Evolutionary conservation across 345 rosid genomes (phyloP).

Genomic region (Iberis pinnata): DNA sequence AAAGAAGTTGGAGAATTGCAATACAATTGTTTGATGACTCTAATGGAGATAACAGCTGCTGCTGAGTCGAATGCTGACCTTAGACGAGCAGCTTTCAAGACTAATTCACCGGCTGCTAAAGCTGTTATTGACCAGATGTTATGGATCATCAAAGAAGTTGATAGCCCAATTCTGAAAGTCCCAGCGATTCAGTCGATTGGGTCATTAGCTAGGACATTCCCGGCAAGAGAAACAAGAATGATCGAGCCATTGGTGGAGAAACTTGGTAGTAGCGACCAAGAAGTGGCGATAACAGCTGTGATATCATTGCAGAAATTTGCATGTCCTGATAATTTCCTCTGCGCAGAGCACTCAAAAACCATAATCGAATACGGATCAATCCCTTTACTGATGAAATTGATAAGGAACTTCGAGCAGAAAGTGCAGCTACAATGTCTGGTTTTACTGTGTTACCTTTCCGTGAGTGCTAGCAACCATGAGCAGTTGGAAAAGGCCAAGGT

Average conservation of each 20-base stretch:
- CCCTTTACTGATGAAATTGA: constrained; percentile 51
- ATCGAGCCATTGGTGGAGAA: constrained; percentile 55
- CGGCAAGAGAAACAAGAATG: constrained; percentile 75
- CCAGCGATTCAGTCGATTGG: constrained; percentile 74
- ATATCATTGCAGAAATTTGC: constrained; percentile 65
- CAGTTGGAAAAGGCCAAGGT: constrained; percentile 65
- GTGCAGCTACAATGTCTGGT: constrained; percentile 49
- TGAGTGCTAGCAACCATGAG: constrained; percentile 53
- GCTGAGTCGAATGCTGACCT: constrained; percentile 70
- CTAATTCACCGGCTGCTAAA: constrained; percentile 83
- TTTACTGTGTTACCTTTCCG: constrained; percentile 69
- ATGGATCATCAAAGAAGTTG: constrained; percentile 51
- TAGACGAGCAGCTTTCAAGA: constrained; percentile 71
- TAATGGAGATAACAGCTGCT: constrained; percentile 73
- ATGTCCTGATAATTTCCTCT: constrained; percentile 50
- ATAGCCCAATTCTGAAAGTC: constrained; percentile 40
- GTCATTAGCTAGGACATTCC: constrained; percentile 76
- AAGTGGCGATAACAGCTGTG: constrained; percentile 69
- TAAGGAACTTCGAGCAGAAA: constrained; percentile 47
- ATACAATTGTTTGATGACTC: constrained; percentile 71
- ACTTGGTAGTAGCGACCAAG: constrained; percentile 44
- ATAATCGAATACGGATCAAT: constrained; percentile 55
- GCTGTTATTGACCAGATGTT: constrained; percentile 79
- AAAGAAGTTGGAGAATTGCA: constrained; percentile 59
- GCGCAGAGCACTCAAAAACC: constrained; percentile 55